phyloP scores from a whole-genome alignment of 129 eudicot genomes.

The Kitagawia praeruptora region DNA sequence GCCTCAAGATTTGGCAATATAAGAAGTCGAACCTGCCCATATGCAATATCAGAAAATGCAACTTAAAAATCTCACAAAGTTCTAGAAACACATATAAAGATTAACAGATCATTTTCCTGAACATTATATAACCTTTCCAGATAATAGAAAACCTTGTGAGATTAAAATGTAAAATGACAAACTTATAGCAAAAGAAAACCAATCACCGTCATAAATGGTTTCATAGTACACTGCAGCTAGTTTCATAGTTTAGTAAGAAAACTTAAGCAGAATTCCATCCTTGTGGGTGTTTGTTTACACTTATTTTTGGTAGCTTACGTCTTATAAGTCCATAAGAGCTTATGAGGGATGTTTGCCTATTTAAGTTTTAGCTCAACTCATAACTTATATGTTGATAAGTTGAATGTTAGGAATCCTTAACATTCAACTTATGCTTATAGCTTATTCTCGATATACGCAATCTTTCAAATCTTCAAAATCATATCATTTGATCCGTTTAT shows the following conservation, averaged over 20 bases:
- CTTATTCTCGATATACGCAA: too few species aligned
- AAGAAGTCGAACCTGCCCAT: constrained; percentile 58
- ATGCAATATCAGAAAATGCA: constrained; percentile 4
- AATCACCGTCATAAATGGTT: background rate
- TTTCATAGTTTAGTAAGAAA: background rate
- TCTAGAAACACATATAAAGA: constrained; percentile 3
- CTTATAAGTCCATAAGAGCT: too few species aligned
- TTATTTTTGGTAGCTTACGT: too few species aligned
- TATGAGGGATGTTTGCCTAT: too few species aligned
- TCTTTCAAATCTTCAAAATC: too few species aligned
- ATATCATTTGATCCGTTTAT: too few species aligned
- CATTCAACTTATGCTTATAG: too few species aligned
- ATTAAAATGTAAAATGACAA: background rate
- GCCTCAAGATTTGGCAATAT: constrained; percentile 52
- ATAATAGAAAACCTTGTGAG: background rate
- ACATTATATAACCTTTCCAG: background rate
- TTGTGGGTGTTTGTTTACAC: too few species aligned
- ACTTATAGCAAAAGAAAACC: background rate
- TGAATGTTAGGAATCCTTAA: too few species aligned
- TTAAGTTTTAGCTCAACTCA: too few species aligned
- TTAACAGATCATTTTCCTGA: background rate
- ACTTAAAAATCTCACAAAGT: background rate
- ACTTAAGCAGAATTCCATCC: background rate
- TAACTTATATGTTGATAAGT: too few species aligned
- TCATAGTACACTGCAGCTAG: background rate